Base-by-base conservation (phyloP, 2,329 filamentous ascomycete species). In the Apiospora pterosperma region DNA sequence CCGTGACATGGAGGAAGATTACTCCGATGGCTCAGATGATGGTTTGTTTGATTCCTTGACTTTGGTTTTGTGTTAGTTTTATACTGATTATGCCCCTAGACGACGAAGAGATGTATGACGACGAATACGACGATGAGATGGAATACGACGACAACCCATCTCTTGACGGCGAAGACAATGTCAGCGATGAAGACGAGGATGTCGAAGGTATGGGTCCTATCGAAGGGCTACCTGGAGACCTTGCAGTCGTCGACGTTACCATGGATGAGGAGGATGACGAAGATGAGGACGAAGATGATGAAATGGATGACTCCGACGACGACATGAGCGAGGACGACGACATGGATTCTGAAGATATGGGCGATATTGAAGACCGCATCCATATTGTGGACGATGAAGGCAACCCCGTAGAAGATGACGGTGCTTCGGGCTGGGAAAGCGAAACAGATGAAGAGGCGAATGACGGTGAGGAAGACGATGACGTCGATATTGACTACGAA, bases 61-160 rank as follows among this genome's bases (percentile, higher is more conserved):
- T 31, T 28, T 28, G 14, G n/a, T 19, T 8, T 44, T 34, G 19
- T 19, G 10, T n/a, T 25, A 19, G 39, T 41, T 16, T 23, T 14
- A 31, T 62, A 62, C 68, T 70, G 59, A 69, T 62, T 31, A 59
- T 31, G 23, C 69, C 77, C 60, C 75, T 79, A 67, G 84, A 88
- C 66, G 93, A 93, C 64, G 92, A 95, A 70, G 93, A 96, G 71
- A 96, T 97, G 92, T 97, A 97, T 70, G 92, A 93, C 61, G 93
- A 96, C 66, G 92, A 94, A 63, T 92, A 92, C 66, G 95, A 93
- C 70, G 93, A 97, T 41, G 95, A 97, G 69, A 96, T 97, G 88
- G 92, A 96, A 63, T 97, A 96, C 71, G 85, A 83, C 25, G 93
- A 96, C 55, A 92, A 95, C 69, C 62, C 25, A 92, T 89, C 89